Conservation (phyloP, 495 filamentous ascomycete genomes). For the Cryomyces antarcticus region DNA sequence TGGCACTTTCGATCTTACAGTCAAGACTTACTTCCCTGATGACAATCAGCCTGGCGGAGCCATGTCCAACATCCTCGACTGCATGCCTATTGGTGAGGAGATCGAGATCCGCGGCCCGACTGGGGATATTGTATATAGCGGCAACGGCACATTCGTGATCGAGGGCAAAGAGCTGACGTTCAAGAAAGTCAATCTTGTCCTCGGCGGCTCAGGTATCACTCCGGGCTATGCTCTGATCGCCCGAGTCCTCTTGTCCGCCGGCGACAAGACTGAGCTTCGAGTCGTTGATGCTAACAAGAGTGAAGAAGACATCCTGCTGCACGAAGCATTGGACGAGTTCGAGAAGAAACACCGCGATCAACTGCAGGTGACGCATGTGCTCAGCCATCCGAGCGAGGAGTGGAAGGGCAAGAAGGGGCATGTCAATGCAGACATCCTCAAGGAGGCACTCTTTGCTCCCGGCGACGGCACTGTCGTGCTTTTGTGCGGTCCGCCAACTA, state of each 20-base stretch:
- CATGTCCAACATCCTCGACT: conserved; percentile 13
- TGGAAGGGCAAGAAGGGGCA: conserved; percentile 17
- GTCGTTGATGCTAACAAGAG: conserved; percentile 22
- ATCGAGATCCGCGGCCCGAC: conserved; percentile 11
- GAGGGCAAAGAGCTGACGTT: conserved; percentile 7
- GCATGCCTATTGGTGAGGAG: conserved; percentile 11
- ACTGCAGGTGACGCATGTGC: conserved; percentile 17
- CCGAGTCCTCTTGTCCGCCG: conserved; percentile 6
- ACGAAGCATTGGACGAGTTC: conserved; percentile 10
- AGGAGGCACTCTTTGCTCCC: conserved; percentile 15
- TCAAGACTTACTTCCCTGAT: conserved; percentile 14
- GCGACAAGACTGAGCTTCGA: conserved; percentile 12
- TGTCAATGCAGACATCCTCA: conserved; percentile 14
- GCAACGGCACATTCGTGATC: conserved; percentile 8
- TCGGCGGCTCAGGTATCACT: conserved; percentile 12
- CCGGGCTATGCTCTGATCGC: conserved; percentile 19
- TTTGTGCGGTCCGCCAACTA: conserved; percentile 17
- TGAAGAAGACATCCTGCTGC: conserved; percentile 21
- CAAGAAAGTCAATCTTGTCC: conserved; percentile 6
- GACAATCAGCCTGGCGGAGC: conserved; percentile 11
- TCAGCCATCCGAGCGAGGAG: conserved; percentile 14
- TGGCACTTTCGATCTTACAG: conserved; percentile 10
- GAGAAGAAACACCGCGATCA: conserved; percentile 11
- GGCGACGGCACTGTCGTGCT: conserved; percentile 10
- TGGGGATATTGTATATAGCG: conserved; percentile 10